Evolutionary conservation across 768 basidiomycete species (phyloP), one percentile per base, ranked within the genome.

Genomic region (Suillus ampliporus): DNA sequence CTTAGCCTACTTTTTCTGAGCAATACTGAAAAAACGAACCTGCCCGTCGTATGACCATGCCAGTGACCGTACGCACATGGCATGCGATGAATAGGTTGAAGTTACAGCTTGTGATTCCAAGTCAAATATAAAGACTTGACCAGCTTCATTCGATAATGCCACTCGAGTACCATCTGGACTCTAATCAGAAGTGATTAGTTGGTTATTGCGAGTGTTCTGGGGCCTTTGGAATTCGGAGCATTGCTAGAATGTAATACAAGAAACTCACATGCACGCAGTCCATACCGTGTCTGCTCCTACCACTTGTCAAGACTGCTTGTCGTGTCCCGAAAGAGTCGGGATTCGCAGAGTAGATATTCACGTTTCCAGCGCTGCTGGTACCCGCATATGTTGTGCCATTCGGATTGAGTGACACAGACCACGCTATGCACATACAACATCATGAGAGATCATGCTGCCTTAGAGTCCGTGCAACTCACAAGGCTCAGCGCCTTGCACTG

Each of bases 41-140:
- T 87, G 92, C 1, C 90, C 91, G 73, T 97, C 95, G 56, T 87
- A 84, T 11, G 94, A 95, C 95, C 95, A 98, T 9, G 91, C 85
- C 4, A 97, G 75, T 0, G 91, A 89, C 41, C 95, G 89, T 9
- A 95, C 93, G 51, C 89, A 84, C 89, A 95, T 94, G 11, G 93
- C 94, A 74, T 98, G 95, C 3, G 93, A 92, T 5, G 89, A 87
- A 75, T 89, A 96, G 3, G 90, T 92, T 4, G 86, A 80, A 0
- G 83, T 76, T 48, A 97, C 77, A 8, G 87, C 76, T 63, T 79
- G 80, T 2, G 90, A 83, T 71, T 91, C 89, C 43, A 91, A 73
- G 73, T 97, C 95, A 65, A 95, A 90, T 48, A 98, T 80, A 74
- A 86, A 92, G 59, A 97, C 89, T 68, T 94, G 90, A n/a, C 95